Conservation (phyloP, 192 early-diverging fungal species). For the Podila horticola region DNA sequence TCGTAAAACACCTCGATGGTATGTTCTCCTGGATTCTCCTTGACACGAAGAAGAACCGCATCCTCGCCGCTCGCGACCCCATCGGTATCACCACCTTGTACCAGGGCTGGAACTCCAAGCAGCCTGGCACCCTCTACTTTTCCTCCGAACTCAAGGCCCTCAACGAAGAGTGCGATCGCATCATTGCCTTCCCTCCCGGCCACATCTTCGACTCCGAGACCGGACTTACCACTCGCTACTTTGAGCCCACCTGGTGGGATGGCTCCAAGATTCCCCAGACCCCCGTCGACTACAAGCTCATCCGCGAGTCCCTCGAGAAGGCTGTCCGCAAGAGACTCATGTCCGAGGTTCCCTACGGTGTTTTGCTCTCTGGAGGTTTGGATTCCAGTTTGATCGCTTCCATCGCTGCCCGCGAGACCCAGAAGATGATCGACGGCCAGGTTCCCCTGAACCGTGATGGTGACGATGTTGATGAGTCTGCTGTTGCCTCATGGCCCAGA, state of each 20-base stretch:
- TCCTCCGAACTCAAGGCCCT: conserved; percentile 96
- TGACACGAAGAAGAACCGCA: conserved; percentile 81
- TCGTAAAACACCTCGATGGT: conserved; percentile 90
- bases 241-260: conserved; percentile 93
- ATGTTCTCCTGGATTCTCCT: conserved; percentile 97
- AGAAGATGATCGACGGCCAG: conserved; percentile 67
- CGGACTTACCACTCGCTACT: conserved; percentile 85
- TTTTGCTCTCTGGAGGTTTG: conserved; percentile 93
- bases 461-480: conserved; percentile 72
- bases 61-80: conserved; percentile 95
- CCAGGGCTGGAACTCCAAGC: conserved; percentile 85
- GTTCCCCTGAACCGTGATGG: conserved; percentile 66
- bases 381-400: conserved; percentile 96
- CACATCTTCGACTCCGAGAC: conserved; percentile 88
- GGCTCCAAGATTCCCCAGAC: conserved; percentile 62
- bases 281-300: conserved; percentile 71
- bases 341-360: conserved; percentile 98
- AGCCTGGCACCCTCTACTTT: conserved; percentile 92
- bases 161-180: conserved; percentile 97
- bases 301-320: conserved; percentile 85
- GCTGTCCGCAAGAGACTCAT: conserved; percentile 97
- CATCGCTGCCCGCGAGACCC: conserved; percentile 88
- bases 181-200: conserved; percentile 97
- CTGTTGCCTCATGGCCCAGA: conserved; percentile 80
- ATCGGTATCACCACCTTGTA: conserved; percentile 99